Conservation (phyloP, 352 stramenopile genomes). For the Phytophthora uliginosa region DNA sequence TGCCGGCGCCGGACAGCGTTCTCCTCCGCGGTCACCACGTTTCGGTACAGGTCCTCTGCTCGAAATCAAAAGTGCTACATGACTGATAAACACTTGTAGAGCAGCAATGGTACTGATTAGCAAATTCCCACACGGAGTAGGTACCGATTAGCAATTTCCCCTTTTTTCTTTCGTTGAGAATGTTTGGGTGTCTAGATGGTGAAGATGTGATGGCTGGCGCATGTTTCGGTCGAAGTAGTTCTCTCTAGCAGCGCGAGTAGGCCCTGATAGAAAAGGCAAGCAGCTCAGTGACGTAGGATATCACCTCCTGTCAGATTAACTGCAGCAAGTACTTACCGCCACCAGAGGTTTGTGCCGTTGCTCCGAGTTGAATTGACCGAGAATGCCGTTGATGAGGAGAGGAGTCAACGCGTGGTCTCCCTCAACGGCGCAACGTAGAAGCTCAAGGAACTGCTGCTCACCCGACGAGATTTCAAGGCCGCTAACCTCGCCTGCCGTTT, state of each 20-base stretch:
- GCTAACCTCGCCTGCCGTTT: constrained; percentile 50
- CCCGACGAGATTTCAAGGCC: constrained; percentile 57
- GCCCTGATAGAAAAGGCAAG: constrained; percentile 22
- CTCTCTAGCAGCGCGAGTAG: constrained; percentile 43
- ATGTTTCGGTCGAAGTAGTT: constrained; percentile 11
- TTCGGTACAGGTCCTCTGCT: too few species aligned
- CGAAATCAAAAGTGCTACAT: too few species aligned
- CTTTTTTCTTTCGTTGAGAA: too few species aligned
- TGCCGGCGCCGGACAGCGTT: too few species aligned
- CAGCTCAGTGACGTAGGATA: background rate
- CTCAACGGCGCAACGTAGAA: constrained; percentile 79
- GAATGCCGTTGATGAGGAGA: constrained; percentile 64
- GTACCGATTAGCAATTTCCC: too few species aligned
- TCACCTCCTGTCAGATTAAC: background rate
- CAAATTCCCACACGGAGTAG: too few species aligned
- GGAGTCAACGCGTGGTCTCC: constrained; percentile 71
- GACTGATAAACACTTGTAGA: too few species aligned
- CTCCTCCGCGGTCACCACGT: too few species aligned
- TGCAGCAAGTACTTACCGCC: constrained; percentile 38
- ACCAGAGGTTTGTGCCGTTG: constrained; percentile 60
- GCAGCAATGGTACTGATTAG: too few species aligned
- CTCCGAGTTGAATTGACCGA: constrained; percentile 35
- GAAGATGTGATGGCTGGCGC: background rate
- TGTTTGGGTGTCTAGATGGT: background rate
- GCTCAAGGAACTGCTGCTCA: constrained; percentile 75